phyloP scores from a whole-genome alignment of 805 yeast genomes.

The Candida khao-thaluensis region DNA sequence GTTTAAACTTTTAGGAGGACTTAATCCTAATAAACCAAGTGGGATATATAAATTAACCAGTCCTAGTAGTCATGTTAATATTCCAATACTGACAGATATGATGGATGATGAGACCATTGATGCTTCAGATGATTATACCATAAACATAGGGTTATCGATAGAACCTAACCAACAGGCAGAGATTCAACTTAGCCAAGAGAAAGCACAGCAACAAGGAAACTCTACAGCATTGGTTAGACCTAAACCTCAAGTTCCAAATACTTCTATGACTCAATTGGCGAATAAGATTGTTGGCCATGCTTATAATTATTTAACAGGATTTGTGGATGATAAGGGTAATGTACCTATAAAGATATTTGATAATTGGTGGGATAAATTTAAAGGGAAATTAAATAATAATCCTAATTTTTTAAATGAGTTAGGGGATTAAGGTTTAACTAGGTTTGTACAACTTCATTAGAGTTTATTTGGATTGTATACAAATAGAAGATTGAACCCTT shows the following conservation, averaged over 20 bases:
- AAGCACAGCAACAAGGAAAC: slow-evolving; percentile 17
- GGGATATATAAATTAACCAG: slow-evolving; percentile 83
- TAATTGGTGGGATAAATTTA: slow-evolving; percentile 94
- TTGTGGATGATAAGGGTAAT: slow-evolving; percentile 72
- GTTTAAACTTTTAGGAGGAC: slow-evolving; percentile 65
- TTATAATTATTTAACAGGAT: slow-evolving; percentile 87
- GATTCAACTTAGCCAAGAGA: slow-evolving; percentile 48
- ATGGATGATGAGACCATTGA: slow-evolving; percentile 32
- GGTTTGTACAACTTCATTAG: too few species aligned
- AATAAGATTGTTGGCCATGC: slow-evolving; percentile 90
- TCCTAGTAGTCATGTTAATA: slow-evolving; percentile 38
- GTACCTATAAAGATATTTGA: slow-evolving; percentile 88
- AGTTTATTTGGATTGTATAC: too few species aligned
- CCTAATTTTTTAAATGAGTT: slow-evolving; percentile 71
- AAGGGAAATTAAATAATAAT: slow-evolving; percentile 68
- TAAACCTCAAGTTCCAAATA: slow-evolving; percentile 18
- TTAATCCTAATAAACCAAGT: slow-evolving; percentile 71
- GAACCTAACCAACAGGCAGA: slow-evolving; percentile 75
- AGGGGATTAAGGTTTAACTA: slow-evolving; percentile 4
- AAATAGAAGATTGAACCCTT: too few species aligned
- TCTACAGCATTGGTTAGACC: slow-evolving; percentile 16
- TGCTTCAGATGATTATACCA: slow-evolving; percentile 26
- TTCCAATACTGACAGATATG: slow-evolving; percentile 13
- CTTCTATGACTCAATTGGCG: slow-evolving; percentile 57
- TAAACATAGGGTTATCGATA: slow-evolving; percentile 80